Base-by-base conservation (phyloP, 805 yeast species). In the Helenozyma baotianmanensis region DNA sequence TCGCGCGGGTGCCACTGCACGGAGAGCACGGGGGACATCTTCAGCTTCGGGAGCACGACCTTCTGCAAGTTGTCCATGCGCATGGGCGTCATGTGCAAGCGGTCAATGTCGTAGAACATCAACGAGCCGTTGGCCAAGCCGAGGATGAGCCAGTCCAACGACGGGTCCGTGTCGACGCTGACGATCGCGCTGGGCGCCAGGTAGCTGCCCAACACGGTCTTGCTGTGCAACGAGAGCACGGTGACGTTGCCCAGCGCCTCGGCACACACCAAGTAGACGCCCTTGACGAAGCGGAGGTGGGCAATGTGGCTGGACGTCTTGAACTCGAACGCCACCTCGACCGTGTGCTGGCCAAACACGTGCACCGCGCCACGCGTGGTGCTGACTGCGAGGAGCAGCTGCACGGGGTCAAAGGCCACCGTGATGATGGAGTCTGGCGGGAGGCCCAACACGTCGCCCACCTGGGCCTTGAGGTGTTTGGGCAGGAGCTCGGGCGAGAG, bases 1-100 rank as follows among this genome's bases (percentile, higher is more conserved):
- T 92, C 97, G 42, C 97, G 70, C 4, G 99, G 98, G 50, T 86
- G 92, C 73, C 95, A 70, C 41, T 77, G 76, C 3, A 92, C 58
- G 0, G 80, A 65, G 1, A 75, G 53, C 1, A 88, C 92, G 1
- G 84, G 78, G 0, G 88, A 78, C 40, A 73, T 43, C 12, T 72
- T 68, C 25, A 74, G 78, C 31, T 71, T 70, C 0, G 85, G 79
- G 27, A 80, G 60, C 3, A 76, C 64, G 27, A 39, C 54, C 39
- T 75, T 75, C 51, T 88, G 96, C 21, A 84, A 64, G 50, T 84
- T 85, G 32, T 76, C 82, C 15, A 92, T 64, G 33, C 79, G 70
- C 38, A 76, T 69, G 2, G 82, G 79, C 0, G 96, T 74, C 42
- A 79, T 56, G 17, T 53, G 48, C 21, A 89, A 83, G 23, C 94